Conservation (phyloP, 805 yeast species). For the Wickerhamiella galacta region DNA sequence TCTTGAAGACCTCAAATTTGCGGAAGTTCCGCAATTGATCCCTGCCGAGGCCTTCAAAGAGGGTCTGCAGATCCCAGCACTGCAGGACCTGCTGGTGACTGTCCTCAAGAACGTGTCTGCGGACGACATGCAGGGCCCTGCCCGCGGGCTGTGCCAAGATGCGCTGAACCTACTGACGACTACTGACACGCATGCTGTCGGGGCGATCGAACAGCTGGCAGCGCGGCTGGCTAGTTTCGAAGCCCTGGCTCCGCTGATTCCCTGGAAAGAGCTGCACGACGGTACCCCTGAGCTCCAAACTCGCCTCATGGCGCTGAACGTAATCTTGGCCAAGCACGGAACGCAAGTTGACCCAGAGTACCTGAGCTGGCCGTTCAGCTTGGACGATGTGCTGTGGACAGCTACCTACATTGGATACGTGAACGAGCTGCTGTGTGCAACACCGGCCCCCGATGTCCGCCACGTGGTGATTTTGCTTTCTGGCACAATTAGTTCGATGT, state of each 20-base stretch:
- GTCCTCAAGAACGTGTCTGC: slow-evolving; percentile 1
- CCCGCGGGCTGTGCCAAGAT: slow-evolving; percentile 1
- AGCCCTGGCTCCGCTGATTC: slow-evolving; percentile 3
- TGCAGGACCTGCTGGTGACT: slow-evolving; percentile 8
- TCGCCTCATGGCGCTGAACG: slow-evolving; percentile 13
- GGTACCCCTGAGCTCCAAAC: slow-evolving; percentile 9
- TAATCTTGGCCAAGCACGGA: slow-evolving; percentile 4
- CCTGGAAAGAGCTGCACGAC: slow-evolving; percentile 8
- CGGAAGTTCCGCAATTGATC: slow-evolving; percentile 7
- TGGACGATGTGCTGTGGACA: background rate
- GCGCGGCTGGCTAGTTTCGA: slow-evolving; percentile 1
- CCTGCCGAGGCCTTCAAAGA: slow-evolving; percentile 4
- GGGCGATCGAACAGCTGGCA: slow-evolving; percentile 5
- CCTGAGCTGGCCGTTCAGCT: background rate
- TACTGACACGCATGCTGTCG: slow-evolving; percentile 5
- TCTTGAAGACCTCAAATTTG: slow-evolving; percentile 5
- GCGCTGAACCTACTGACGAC: slow-evolving; percentile 8
- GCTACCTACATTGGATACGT: background rate
- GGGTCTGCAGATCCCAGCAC: slow-evolving; percentile 6
- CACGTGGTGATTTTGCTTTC: too few relatives aligned
- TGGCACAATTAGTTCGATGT: background rate
- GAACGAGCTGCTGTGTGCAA: background rate
- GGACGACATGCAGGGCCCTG: background rate
- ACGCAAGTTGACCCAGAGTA: background rate
- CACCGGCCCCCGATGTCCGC: background rate